Percentiles rank a stretch among this genome's conserved stretches.
phyloP scores from a whole-genome alignment of 208 protist species.

The Crithidia brevicula region DNA sequence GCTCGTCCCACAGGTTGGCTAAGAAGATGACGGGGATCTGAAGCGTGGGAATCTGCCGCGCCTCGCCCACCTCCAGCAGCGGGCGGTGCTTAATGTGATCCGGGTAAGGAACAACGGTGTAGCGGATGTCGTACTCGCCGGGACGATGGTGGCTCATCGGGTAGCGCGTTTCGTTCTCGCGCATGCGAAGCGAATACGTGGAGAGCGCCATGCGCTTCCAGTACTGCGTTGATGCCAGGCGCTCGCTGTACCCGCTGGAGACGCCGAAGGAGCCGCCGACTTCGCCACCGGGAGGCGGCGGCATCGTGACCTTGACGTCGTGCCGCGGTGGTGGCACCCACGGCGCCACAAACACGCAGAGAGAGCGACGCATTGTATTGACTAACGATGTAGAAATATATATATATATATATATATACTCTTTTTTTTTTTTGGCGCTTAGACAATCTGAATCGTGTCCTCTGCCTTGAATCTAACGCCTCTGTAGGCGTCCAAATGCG shows the following conservation, averaged over 20 bases:
- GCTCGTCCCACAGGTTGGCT: slow-evolving; percentile 81
- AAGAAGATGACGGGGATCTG: slow-evolving; percentile 87
- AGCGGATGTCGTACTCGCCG: slow-evolving; percentile 90
- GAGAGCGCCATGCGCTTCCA: slow-evolving; percentile 92
- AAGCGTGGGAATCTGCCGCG: slow-evolving; percentile 72
- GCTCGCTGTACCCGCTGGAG: slow-evolving; percentile 85
- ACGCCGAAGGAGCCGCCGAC: slow-evolving; percentile 86
- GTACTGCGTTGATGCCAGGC: slow-evolving; percentile 78
- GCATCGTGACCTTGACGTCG: slow-evolving; percentile 86
- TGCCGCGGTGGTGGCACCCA: slow-evolving; percentile 84
- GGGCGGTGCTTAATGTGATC: slow-evolving; percentile 75
- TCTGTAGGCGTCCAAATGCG: background rate
- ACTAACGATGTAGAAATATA: too few species aligned
- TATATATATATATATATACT: background rate
- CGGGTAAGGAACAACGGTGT: slow-evolving; percentile 75
- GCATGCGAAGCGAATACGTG: slow-evolving; percentile 81
- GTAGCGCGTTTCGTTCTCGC: slow-evolving; percentile 85
- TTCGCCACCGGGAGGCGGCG: slow-evolving; percentile 83
- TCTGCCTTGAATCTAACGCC: too few species aligned
- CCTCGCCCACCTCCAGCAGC: slow-evolving; percentile 87
- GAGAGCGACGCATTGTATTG: slow-evolving; percentile 13
- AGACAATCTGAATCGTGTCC: too few species aligned
- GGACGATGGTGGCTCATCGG: slow-evolving; percentile 72
- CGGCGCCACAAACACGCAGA: slow-evolving; percentile 50
- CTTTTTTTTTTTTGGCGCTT: background rate